These are phyloP conservation scores for Cenchrus purpureus DNA, from an alignment of 176 grass and related monocot species.

Conservation along the genomic window DNA sequence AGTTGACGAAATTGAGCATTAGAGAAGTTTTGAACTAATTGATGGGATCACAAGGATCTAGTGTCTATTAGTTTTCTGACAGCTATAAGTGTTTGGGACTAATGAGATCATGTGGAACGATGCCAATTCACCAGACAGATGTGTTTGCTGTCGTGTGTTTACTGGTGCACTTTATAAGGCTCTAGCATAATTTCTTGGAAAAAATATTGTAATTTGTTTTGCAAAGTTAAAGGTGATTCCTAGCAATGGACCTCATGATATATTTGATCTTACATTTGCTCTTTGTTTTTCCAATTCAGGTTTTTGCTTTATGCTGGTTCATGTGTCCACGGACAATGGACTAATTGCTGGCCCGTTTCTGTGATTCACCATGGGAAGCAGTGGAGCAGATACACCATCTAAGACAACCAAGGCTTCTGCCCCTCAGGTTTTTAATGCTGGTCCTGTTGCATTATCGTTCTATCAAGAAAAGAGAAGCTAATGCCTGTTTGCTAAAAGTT, in stretches of 20 bases:
- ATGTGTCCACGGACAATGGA: constrained; percentile 41
- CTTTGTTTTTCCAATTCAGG: constrained; percentile 38
- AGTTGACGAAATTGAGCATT: background rate
- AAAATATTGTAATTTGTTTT: constrained; percentile 1
- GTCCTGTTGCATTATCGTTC: constrained; percentile 13
- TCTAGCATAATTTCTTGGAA: constrained; percentile 29
- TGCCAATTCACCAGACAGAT: background rate
- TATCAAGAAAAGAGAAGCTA: background rate
- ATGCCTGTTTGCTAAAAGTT: constrained; percentile 8
- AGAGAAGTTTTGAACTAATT: background rate
- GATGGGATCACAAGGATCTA: background rate
- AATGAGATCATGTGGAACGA: background rate
- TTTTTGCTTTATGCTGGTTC: constrained; percentile 41
- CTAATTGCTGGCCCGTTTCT: constrained; percentile 23
- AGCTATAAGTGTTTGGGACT: background rate
- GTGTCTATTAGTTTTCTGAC: background rate
- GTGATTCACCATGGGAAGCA: constrained; percentile 71
- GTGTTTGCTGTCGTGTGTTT: background rate
- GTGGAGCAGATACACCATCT: constrained; percentile 60
- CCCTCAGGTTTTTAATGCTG: constrained; percentile 65
- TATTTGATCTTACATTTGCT: constrained; percentile 32
- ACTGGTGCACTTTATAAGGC: background rate
- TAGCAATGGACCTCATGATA: background rate
- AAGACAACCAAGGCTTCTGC: constrained; percentile 69
- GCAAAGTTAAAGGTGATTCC: background rate